A percentile compares a stretch with the other conserved stretches of the same genome.
phyloP scores from a whole-genome alignment of 2,329 filamentous ascomycete genomes.

The Blastomyces silverae region DNA sequence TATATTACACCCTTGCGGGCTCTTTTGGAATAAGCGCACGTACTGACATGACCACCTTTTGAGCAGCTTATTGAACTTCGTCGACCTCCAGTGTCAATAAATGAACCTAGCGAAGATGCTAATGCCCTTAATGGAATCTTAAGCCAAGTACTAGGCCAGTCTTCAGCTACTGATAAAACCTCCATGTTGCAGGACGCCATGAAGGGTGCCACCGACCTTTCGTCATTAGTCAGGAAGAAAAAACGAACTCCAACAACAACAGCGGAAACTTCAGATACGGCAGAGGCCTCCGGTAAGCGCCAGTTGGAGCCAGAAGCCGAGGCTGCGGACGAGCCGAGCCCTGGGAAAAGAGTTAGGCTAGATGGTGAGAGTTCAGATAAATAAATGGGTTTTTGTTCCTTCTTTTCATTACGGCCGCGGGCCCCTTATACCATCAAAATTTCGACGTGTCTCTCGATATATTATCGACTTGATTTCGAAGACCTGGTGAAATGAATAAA shows the following conservation, averaged over 20 bases:
- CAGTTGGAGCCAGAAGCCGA: conserved; percentile 17
- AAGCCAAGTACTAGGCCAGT: conserved; percentile 51
- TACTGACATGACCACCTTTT: neutral
- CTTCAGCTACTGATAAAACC: conserved; percentile 46
- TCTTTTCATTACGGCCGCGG: neutral
- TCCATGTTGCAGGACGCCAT: conserved; percentile 49
- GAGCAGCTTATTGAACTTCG: conserved; percentile 51
- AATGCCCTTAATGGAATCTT: conserved; percentile 51
- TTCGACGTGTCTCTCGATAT: neutral
- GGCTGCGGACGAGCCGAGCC: conserved; percentile 21
- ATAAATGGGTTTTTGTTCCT: neutral
- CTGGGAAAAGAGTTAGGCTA: conserved; percentile 9
- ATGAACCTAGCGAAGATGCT: conserved; percentile 32
- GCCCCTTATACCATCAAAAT: neutral
- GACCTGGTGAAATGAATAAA: neutral
- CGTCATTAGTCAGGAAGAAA: conserved; percentile 53
- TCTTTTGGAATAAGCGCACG: neutral
- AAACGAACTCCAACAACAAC: conserved; percentile 26
- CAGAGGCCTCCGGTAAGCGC: conserved; percentile 26
- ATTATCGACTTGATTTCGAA: neutral
- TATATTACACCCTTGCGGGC: neutral
- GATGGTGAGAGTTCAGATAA: neutral
- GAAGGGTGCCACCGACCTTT: conserved; percentile 54
- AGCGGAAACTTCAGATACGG: conserved; percentile 14
- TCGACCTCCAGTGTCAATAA: conserved; percentile 47